Evolutionary conservation across 129 eudicot genomes (phyloP).

Genomic region (Gnaphalium uliginosum): DNA sequence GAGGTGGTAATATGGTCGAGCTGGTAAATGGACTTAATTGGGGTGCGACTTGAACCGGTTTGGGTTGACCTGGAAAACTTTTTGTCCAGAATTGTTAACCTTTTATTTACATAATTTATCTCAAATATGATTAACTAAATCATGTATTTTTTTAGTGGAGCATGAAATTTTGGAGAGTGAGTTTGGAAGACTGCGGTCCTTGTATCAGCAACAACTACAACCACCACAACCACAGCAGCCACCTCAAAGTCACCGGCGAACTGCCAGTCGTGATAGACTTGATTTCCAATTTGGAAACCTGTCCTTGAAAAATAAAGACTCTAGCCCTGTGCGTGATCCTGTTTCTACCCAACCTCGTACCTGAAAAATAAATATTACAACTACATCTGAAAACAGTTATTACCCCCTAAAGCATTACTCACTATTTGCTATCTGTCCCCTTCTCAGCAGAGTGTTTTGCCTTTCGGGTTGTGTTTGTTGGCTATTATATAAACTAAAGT

Average conservation of each 20-base stretch:
- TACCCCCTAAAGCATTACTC: neutral
- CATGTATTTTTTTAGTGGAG: conserved; percentile 57
- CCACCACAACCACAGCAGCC: conserved; percentile 34
- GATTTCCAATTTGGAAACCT: conserved; percentile 78
- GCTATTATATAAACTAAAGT: conserved; percentile 6
- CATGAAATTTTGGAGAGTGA: conserved; percentile 96
- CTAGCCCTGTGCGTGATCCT: conserved; percentile 49
- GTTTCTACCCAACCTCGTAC: conserved; percentile 65
- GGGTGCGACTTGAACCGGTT: too few relatives aligned
- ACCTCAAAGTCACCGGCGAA: conserved; percentile 56
- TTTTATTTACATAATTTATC: too few relatives aligned
- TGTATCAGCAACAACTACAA: conserved; percentile 76
- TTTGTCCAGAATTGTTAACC: too few relatives aligned
- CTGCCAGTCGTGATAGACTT: conserved; percentile 66
- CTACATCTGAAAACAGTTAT: neutral
- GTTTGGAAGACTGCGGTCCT: conserved; percentile 58
- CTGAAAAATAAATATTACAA: conserved; percentile 32
- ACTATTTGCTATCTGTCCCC: neutral
- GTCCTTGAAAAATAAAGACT: conserved; percentile 59
- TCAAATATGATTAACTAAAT: conserved; percentile 14
- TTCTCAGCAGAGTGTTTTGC: conserved; percentile 4
- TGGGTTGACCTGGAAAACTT: too few relatives aligned
- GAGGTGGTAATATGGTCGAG: too few relatives aligned
- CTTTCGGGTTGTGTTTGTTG: conserved; percentile 21
- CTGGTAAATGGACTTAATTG: too few relatives aligned